phyloP scores from a whole-genome alignment of 163 green algal genomes.

The Volvox carteri region DNA sequence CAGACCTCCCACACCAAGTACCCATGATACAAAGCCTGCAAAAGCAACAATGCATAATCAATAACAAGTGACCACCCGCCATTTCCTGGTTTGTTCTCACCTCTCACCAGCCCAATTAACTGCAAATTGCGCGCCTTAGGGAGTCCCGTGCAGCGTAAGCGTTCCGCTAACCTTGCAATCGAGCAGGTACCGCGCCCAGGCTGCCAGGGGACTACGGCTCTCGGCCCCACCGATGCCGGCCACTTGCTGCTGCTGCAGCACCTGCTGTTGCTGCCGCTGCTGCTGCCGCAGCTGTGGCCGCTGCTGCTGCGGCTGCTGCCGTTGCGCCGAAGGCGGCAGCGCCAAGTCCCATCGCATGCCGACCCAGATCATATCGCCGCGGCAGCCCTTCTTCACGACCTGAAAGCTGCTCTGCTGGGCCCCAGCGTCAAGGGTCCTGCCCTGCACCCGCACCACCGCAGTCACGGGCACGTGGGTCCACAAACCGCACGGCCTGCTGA shows the following conservation, averaged over 20 bases:
- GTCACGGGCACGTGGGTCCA: background rate
- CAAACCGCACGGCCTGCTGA: background rate
- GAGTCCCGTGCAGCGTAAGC: background rate
- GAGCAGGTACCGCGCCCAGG: slow-evolving; percentile 13
- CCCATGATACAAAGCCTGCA: background rate
- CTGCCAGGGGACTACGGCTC: background rate
- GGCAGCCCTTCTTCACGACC: background rate
- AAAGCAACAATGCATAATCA: background rate
- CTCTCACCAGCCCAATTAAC: background rate
- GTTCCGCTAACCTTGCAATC: background rate
- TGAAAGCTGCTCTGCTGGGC: background rate
- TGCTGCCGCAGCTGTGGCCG: background rate
- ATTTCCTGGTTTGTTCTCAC: background rate
- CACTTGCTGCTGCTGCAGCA: background rate
- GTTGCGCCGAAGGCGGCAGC: background rate
- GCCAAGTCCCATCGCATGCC: background rate
- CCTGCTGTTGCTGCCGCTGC: background rate
- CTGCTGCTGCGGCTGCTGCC: background rate
- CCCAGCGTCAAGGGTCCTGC: background rate
- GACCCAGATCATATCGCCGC: background rate
- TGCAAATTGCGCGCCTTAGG: background rate
- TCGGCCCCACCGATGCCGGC: background rate
- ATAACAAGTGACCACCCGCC: too few relatives aligned
- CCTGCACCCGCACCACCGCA: background rate
- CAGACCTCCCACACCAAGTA: too few relatives aligned